Base-by-base conservation (phyloP, 495 filamentous ascomycete genomes). In the Talaromyces thailandensis region DNA sequence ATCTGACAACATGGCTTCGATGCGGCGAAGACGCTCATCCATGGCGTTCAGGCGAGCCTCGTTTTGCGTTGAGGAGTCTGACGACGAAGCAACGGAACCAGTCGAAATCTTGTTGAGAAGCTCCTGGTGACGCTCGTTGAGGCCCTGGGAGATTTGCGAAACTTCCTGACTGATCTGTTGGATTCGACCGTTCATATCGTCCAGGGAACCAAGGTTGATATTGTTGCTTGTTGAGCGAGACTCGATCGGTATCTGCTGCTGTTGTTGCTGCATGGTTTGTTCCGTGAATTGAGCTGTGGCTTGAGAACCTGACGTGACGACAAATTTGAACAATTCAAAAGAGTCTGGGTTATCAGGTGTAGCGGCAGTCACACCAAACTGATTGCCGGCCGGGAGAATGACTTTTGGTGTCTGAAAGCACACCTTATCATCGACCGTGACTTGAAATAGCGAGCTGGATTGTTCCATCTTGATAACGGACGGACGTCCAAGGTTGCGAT, bases 301-400 rank as follows among this genome's bases (percentile, higher is more conserved):
- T 65, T 57, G 70, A 64, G 59, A 65, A 70, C 14, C 66, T 35
- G 75, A 84, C 69, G 85, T 81, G 37, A 93, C 80, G 40, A 89
- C 76, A 67, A 98, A 84, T 67, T 93, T 96, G 80, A 92, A 93
- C 64, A 94, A 72, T 74, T 98, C 94, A 70, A 96, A 96, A 28
- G 91, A 95, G 72, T 98, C 94, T 0, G 94, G 91, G 65, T 84
- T 92, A 63, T 97, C 92, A 28, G 91, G 90, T 7, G 91, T 92
- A 4, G 88, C 89, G 32, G 93, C 94, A 2, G 89, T 88, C 64
- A 98, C 76, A 69, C 94, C 94, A 63, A 96, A 91, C 71, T 83
- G 84, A 75, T 98, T 95, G 67, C 88, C 89, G 6, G 81, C 69
- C 8, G 94, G 93, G 31, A 98, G 81, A 48, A 75, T 73, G 64